Evolutionary conservation across 176 grass and related monocot genomes (phyloP), one percentile per base, ranked within the genome.

Genomic region (Triticum urartu): DNA sequence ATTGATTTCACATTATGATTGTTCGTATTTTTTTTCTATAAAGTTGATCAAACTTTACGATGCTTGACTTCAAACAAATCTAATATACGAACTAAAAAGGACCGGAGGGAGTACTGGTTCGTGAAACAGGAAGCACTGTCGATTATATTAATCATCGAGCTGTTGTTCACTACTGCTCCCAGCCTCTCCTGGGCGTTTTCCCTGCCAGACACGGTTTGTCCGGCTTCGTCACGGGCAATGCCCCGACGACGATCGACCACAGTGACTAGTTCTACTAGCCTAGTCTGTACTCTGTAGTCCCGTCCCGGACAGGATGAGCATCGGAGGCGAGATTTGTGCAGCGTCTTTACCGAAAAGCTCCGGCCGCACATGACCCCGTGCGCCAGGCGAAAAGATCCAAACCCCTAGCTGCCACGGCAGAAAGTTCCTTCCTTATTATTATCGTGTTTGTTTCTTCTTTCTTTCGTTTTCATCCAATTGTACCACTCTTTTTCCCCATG

Each of bases 261-360:
- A 32, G 24, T 2, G 43, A 17, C 13, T 28, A 42, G 79, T 11
- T 42, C 39, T 5, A 52, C 4, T 3, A 58, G 17, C 3, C 54
- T 58, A 20, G 54, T 21, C 52, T 56, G 6, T 56, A 56, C 17
- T 56, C 42, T 58, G 6, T 58, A 58, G 54, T 58, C 42, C 24
- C 8, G 28, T 78, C 33, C 20, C 8, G 28, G 79, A 72, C 39
- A 78, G 50, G 69, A 52, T 86, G 20, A 34, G 18, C 84, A 30
- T 72, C 5, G 3, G 89, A 40, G n/a, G n/a, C 2, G 63, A 58
- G 73, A 73, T 52, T 86, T 77, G 15, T 70, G 71, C 7, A 0
- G 32, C 18, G 35, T 59, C 84, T 36, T 86, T 83, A 34, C 28
- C 35, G 5, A 7, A 79, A 87, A 79, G 74, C 79, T 45, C 80